Evolutionary conservation across 2,329 filamentous ascomycete genomes (phyloP), one percentile per base, ranked within the genome.

Genomic region (Epichloe brachyelytri): DNA sequence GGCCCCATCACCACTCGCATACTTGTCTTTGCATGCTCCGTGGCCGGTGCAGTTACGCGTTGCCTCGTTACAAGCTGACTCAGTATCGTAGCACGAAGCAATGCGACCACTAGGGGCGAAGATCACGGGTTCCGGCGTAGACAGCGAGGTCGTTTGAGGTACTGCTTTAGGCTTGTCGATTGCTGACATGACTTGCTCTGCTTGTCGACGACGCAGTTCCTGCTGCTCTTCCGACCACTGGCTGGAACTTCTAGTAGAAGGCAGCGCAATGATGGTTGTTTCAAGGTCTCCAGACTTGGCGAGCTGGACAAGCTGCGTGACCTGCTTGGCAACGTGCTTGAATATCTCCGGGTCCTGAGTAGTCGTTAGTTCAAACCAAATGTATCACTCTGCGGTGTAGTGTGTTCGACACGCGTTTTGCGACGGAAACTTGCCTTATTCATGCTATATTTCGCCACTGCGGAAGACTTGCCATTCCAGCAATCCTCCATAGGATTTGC

Each of bases 41-140:
- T 93, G 89, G 50, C 85, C 82, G 14, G 85, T 88, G 76, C 93
- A 98, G 63, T 80, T 81, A 59, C 80, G 77, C 2, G 93, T 98
- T 40, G 71, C 73, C 52, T 75, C 74, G 47, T 77, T 70, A 70
- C 91, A 97, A 52, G 77, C 72, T 40, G 82, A 79, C 58, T 81
- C 69, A 2, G 82, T 83, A 49, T 73, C 65, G 73, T 94, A 91
- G 76, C 91, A 97, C 44, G 80, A 69, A 6, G 86, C 84, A 45
- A 90, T 74, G 22, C 73, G 56, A 38, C 67, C 60, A 54, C 67
- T 61, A 52, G 68, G 62, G 48, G 68, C 62, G 56, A 60, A 65
- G 49, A 67, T 61, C 50, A 69, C 63, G 43, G 67, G 60, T 49
- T 64, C 49, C 15, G 48, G 55, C 53, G 19, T 45, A 36, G 57